Evolutionary conservation across 2,329 filamentous ascomycete species (phyloP), one percentile per base, ranked within the genome.

Genomic region (Sarocladium oryzae): DNA sequence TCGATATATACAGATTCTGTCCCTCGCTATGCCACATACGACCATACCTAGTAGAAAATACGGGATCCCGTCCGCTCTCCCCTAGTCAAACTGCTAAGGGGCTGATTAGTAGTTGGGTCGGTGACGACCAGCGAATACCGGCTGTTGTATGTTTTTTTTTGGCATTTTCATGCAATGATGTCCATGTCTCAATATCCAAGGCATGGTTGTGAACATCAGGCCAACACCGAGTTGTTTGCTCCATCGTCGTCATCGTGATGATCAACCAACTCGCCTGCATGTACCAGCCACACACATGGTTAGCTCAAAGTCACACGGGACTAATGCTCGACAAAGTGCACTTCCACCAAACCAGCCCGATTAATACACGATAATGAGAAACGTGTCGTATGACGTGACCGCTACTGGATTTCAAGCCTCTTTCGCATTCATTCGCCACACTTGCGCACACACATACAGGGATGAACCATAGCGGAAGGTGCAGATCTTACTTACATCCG

Each of bases 381-480:
- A 33, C 3, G 6, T 33, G 13, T 26, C 28, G 11, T 32, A 48
- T 48, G 43, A 48, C 43, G 43, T 48, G 26, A 48, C 21, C 10
- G 21, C 24, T 33, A 18, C 26, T 5, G 13, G n/a, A n/a, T n/a
- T n/a, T 32, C 26, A 15, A 18, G n/a, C 26, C n/a, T 20, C n/a
- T 7, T 33, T 10, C 16, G 43, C 43, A 45, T 45, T 45, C 40
- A n/a, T n/a, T n/a, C n/a, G 40, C 40, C 40, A 45, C 40, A 45
- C 40, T 45, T 30, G n/a, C n/a, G n/a, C n/a, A n/a, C n/a, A n/a
- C n/a, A n/a, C n/a, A n/a, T n/a, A n/a, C n/a, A n/a, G n/a, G n/a
- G n/a, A n/a, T n/a, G n/a, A n/a, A n/a, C n/a, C n/a, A n/a, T n/a
- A n/a, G n/a, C n/a, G n/a, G n/a, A n/a, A n/a, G n/a, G n/a, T n/a